Percentiles rank a stretch among this genome's conserved stretches.
phyloP scores from a whole-genome alignment of 257 asterid species.

The Linaria vulgaris region DNA sequence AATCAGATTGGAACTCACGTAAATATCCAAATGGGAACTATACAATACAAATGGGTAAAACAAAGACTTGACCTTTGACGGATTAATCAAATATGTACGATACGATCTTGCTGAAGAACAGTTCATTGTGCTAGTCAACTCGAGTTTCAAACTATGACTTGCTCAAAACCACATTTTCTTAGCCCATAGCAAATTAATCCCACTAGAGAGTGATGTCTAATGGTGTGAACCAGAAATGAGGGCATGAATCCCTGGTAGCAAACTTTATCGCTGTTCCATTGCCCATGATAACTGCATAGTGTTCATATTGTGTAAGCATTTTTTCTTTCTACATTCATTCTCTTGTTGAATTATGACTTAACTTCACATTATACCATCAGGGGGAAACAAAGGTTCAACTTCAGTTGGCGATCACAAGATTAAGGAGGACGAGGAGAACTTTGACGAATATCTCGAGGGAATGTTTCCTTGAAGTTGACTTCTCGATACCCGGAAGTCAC shows the following conservation, averaged over 20 bases:
- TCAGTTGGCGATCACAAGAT: conserved; percentile 35
- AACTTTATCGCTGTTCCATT: not conserved
- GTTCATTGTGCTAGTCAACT: not conserved
- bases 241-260: not conserved
- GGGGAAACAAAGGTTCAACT: conserved; percentile 41
- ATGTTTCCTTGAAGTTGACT: conserved; percentile 69
- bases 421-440: conserved; percentile 60
- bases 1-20: not conserved
- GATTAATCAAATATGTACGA: not conserved
- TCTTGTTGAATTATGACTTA: conserved; percentile 6
- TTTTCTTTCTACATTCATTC: not conserved
- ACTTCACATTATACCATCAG: conserved; percentile 32
- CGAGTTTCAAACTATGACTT: not conserved
- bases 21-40: not conserved
- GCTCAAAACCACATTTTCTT: not conserved
- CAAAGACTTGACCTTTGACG: not conserved
- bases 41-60: not conserved
- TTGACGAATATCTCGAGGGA: conserved; percentile 81
- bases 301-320: not conserved
- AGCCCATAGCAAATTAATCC: not conserved
- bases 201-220: not conserved
- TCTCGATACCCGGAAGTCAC: too few species aligned
- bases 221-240: not conserved
- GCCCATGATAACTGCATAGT: not conserved
- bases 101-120: not conserved